Percentiles rank a stretch among this genome's conserved stretches.
phyloP scores from a whole-genome alignment of 352 stramenopile genomes.

The Halophytophthora polymorphica region DNA sequence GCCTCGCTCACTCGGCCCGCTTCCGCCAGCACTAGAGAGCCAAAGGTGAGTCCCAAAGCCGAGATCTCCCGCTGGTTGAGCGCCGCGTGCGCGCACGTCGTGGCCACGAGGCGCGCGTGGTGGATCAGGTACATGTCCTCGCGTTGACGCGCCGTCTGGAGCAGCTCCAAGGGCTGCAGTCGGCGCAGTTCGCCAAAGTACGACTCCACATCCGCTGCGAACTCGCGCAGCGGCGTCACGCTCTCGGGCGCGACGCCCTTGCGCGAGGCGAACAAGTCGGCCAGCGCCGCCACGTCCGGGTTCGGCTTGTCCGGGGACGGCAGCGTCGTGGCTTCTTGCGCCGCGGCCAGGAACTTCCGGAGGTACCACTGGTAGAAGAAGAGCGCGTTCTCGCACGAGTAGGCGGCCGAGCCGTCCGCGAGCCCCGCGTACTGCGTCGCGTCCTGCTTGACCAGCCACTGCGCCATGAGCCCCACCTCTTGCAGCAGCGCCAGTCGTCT shows the following conservation, averaged over 20 bases:
- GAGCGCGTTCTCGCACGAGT: conserved; percentile 95
- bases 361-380: conserved; percentile 95
- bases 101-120: conserved; percentile 92
- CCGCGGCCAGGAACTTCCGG: conserved; percentile 62
- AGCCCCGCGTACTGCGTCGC: conserved; percentile 44
- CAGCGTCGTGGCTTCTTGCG: conserved; percentile 11
- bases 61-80: conserved; percentile 85
- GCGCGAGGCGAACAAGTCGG: conserved; percentile 38
- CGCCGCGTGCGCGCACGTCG: conserved; percentile 96
- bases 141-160: conserved; percentile 89
- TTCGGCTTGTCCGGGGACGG: conserved; percentile 2
- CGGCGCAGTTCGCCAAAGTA: conserved; percentile 93
- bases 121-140: conserved; percentile 95
- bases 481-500: conserved; percentile 81
- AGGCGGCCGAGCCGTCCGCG: conserved; percentile 64
- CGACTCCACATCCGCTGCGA: conserved; percentile 67
- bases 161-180: conserved; percentile 93
- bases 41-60: conserved; percentile 73
- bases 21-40: conserved; percentile 95
- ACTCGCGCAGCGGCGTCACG: conserved; percentile 30
- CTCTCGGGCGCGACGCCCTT: conserved; percentile 22
- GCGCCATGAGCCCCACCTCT: conserved; percentile 91
- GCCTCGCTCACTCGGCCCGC: conserved; percentile 94
- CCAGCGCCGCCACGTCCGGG: conserved; percentile 18
- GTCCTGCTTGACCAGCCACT: conserved; percentile 71